Base-by-base conservation (phyloP, 139 green algal species). In the Closterium sp. region DNA sequence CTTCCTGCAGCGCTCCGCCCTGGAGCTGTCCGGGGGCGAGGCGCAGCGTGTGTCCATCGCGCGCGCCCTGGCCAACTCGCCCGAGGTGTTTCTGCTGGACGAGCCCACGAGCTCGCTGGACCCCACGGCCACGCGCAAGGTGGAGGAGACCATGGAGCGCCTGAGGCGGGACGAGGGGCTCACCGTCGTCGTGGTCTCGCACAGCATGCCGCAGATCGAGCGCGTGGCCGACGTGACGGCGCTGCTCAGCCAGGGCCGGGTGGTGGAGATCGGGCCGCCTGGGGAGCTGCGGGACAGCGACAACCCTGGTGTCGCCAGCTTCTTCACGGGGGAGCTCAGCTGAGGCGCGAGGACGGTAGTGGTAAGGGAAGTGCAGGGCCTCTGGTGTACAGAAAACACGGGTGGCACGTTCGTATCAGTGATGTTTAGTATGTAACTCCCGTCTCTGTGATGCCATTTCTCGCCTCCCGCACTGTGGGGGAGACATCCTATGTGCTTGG, bases 91-190 rank as follows among this genome's bases (percentile, higher is more conserved):
- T 0, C 91, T 94, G 23, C 55, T 94, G 35, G 91, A 94, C 83
- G 91, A 94, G 66, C 91, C 91, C 3, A 94, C 91, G 30, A 93
- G 88, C 85, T 84, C 91, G 4, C 64, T 94, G 12, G 91, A 94
- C 66, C 91, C 84, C 23, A 86, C 34, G 34, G 87, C 91, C 4
- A 94, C 91, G n/a, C 81, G 34, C 28, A 31, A 38, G 25, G 88
- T 94, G 34, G 91, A 94, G 84, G 88, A 90, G 33, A 94, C 91
- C 34, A 93, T 94, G 19, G 28, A 31, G 34, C 33, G 66, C 81
- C 55, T 90, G 34, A 35, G n/a, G 21, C 88, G 89, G 2, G 35
- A 87, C 33, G 30, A 84, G 28, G 91, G 91, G 21, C 34, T 94
- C 8, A 94, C 91, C 5, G 88, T 86, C 23, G 84, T 94, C 10